These are phyloP conservation scores for Blastocystis hominis DNA, from an alignment of 352 stramenopile species.

Conservation along the genomic window DNA sequence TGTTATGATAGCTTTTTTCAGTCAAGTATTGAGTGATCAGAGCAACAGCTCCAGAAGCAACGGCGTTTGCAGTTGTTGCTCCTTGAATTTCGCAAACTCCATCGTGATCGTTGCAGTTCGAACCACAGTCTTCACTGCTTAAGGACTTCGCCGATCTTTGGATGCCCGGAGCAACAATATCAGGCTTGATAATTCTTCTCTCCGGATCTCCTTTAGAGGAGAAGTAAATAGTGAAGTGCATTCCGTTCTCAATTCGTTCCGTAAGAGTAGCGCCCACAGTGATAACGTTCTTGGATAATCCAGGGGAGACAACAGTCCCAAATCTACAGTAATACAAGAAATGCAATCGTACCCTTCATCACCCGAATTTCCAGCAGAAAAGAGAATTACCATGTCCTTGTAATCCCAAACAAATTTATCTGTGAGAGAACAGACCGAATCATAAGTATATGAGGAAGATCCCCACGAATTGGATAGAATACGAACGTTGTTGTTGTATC, in stretches of 20 bases:
- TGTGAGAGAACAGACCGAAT: background rate
- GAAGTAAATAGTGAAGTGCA: slow-evolving; percentile 31
- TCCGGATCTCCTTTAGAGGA: background rate
- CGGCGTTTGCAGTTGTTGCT: background rate
- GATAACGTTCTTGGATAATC: slow-evolving; percentile 9
- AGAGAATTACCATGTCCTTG: slow-evolving; percentile 29
- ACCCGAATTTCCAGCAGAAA: slow-evolving; percentile 28
- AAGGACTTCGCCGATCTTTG: background rate
- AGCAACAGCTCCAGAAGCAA: background rate
- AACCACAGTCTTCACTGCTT: background rate
- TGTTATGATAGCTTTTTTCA: background rate
- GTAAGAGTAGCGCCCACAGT: background rate
- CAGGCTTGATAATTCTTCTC: background rate
- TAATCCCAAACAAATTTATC: slow-evolving; percentile 30
- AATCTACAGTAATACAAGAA: background rate
- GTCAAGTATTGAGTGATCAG: slow-evolving; percentile 21
- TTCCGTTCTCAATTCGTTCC: background rate
- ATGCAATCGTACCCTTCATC: background rate
- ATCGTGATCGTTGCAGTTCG: background rate
- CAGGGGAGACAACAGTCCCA: background rate
- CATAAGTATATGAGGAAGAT: background rate
- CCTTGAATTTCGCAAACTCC: background rate
- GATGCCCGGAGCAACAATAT: background rate
- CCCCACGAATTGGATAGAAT: slow-evolving; percentile 20
- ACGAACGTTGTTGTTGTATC: background rate